Percentiles rank a stretch among this genome's conserved stretches.
Conservation (phyloP, 495 filamentous ascomycete genomes). For the Xylaria curta region DNA sequence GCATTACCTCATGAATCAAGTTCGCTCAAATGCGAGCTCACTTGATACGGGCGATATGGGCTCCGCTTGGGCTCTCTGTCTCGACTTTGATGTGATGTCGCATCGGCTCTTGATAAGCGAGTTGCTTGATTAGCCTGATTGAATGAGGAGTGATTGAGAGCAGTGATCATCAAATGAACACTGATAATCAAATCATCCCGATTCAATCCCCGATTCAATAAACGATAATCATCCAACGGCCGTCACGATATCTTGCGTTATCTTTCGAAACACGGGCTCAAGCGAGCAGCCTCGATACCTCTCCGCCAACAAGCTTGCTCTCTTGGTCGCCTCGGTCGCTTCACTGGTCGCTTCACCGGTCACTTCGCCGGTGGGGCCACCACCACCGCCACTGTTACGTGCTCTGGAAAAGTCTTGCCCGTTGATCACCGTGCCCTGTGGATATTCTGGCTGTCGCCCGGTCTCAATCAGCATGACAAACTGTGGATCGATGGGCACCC, state of each 20-base stretch:
- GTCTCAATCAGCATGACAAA: constrained; percentile 62
- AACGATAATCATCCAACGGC: constrained; percentile 47
- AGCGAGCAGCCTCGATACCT: constrained; percentile 83
- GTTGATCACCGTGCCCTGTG: constrained; percentile 55
- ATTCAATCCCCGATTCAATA: no score
- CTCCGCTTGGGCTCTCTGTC: constrained; percentile 17
- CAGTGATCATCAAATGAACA: no score
- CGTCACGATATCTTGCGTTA: constrained; percentile 62
- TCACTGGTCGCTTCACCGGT: no score
- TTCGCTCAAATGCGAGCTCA: background rate
- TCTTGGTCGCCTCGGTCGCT: no score
- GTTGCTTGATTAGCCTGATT: constrained; percentile 39
- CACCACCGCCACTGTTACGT: constrained; percentile 27
- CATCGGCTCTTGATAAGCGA: constrained; percentile 20
- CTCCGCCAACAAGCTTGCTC: constrained; percentile 68
- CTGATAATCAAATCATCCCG: no score
- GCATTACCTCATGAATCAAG: constrained; percentile 19
- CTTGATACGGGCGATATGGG: background rate
- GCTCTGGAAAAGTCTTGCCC: constrained; percentile 50
- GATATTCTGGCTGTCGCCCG: constrained; percentile 57
- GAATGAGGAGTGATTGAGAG: background rate
- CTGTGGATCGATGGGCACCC: constrained; percentile 85
- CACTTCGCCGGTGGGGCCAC: constrained; percentile 35
- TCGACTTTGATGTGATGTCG: constrained; percentile 1
- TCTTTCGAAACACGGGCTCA: constrained; percentile 71